Evolutionary conservation across 1,284 basidiomycete genomes (phyloP).

Genomic region (Tranzscheliella williamsii): DNA sequence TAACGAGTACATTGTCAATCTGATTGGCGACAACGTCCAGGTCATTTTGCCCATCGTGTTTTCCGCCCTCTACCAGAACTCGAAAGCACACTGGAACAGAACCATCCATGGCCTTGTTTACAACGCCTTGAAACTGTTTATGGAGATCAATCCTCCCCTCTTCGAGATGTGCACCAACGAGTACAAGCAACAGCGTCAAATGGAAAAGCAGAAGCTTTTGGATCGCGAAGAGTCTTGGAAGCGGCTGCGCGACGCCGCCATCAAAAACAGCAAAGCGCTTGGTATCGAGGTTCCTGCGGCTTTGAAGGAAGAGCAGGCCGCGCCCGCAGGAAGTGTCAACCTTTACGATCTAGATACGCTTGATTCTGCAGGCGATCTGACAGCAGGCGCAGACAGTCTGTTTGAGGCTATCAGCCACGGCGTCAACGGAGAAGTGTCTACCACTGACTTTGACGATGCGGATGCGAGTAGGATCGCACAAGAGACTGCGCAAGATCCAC

Average conservation of each 20-base stretch:
- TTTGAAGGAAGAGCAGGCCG: slow-evolving; percentile 44
- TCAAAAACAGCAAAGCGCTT: slow-evolving; percentile 49
- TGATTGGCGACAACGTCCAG: slow-evolving; percentile 94
- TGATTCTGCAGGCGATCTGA: slow-evolving; percentile 36
- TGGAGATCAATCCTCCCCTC: slow-evolving; percentile 96
- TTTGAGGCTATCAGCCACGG: slow-evolving; percentile 25
- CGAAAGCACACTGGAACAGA: slow-evolving; percentile 96
- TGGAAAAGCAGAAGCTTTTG: slow-evolving; percentile 50
- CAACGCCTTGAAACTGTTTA: slow-evolving; percentile 96
- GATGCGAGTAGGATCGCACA: slow-evolving; percentile 26
- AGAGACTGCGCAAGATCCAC: slow-evolving; percentile 15
- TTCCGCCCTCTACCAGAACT: slow-evolving; percentile 95
- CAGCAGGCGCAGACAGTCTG: slow-evolving; percentile 24
- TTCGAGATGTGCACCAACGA: slow-evolving; percentile 94
- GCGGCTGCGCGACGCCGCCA: slow-evolving; percentile 47
- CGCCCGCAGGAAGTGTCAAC: slow-evolving; percentile 39
- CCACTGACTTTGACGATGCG: slow-evolving; percentile 53
- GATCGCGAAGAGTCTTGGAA: slow-evolving; percentile 57
- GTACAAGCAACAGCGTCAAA: slow-evolving; percentile 78
- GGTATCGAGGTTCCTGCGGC: slow-evolving; percentile 45
- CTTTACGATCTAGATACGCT: slow-evolving; percentile 42
- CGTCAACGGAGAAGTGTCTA: slow-evolving; percentile 48
- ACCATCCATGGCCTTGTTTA: slow-evolving; percentile 99
- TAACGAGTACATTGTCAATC: slow-evolving; percentile 98
- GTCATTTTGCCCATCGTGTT: slow-evolving; percentile 94